Conservation (phyloP, 2,329 filamentous ascomycete species). For the Lasiodiplodia sp. region DNA sequence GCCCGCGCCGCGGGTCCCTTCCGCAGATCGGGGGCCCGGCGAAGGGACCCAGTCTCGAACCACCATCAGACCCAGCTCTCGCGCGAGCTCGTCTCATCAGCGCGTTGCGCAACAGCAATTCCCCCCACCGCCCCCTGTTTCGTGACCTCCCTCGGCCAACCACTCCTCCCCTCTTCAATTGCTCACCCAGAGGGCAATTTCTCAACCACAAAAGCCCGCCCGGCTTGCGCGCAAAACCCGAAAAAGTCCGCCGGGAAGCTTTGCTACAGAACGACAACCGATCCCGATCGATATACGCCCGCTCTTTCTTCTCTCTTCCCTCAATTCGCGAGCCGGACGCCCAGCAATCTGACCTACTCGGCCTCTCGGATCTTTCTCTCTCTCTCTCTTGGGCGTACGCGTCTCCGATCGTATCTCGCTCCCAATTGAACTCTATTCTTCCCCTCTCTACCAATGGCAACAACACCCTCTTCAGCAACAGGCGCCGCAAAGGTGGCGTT, state of each 20-base stretch:
- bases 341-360: no score
- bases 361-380: no score
- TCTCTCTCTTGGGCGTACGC: no score
- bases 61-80: slow-evolving; percentile 21
- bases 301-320: no score
- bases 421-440: background rate
- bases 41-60: slow-evolving; percentile 22
- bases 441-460: slow-evolving; percentile 8
- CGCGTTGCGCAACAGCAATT: background rate
- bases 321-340: no score
- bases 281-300: background rate
- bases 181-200: background rate
- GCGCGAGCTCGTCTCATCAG: slow-evolving; percentile 25
- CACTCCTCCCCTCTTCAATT: background rate
- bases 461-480: background rate
- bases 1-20: slow-evolving; percentile 18
- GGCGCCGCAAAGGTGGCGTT: background rate
- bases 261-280: background rate
- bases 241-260: slow-evolving; percentile 2
- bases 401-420: background rate
- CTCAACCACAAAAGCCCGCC: no score
- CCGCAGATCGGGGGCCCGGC: slow-evolving; percentile 16
- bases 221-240: background rate
- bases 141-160: background rate
- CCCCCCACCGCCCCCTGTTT: background rate